Percentiles rank a stretch among this genome's conserved stretches.
Conservation (phyloP, 1,284 basidiomycete genomes). For the Ceratobasidium papillatum region DNA sequence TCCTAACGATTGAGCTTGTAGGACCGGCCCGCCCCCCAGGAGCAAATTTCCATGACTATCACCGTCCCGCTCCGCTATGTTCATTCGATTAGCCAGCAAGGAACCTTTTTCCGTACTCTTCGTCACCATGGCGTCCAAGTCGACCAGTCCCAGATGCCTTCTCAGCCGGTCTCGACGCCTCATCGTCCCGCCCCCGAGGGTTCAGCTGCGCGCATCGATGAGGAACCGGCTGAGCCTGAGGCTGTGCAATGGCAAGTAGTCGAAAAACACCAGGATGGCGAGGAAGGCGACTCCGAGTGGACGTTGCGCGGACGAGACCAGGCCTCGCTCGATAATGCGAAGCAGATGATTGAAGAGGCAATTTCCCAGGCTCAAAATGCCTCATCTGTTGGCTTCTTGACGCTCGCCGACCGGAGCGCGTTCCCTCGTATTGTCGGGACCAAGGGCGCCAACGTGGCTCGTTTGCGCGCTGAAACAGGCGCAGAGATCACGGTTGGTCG, state of each 20-base stretch:
- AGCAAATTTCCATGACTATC: conserved; percentile 62
- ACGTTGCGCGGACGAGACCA: conserved; percentile 82
- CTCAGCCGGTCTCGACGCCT: conserved; percentile 67
- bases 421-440: conserved; percentile 90
- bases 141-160: conserved; percentile 74
- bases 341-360: conserved; percentile 71
- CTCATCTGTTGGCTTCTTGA: conserved; percentile 80
- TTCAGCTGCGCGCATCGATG: conserved; percentile 80
- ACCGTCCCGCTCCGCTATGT: conserved; percentile 86
- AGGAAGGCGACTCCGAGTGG: conserved; percentile 85
- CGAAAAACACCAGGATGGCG: conserved; percentile 77
- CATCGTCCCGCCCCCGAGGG: conserved; percentile 61
- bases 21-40: conserved; percentile 52
- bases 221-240: conserved; percentile 55
- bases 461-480: conserved; percentile 84
- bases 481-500: conserved; percentile 89
- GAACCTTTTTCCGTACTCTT: conserved; percentile 83
- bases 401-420: conserved; percentile 72
- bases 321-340: conserved; percentile 75
- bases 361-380: conserved; percentile 78
- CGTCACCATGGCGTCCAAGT: conserved; percentile 77
- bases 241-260: conserved; percentile 78
- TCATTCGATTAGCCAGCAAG: conserved; percentile 84
- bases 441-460: conserved; percentile 83
- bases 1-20: background rate